phyloP scores from a whole-genome alignment of 169 alveolate species.

The Cryptosporidium felis region DNA sequence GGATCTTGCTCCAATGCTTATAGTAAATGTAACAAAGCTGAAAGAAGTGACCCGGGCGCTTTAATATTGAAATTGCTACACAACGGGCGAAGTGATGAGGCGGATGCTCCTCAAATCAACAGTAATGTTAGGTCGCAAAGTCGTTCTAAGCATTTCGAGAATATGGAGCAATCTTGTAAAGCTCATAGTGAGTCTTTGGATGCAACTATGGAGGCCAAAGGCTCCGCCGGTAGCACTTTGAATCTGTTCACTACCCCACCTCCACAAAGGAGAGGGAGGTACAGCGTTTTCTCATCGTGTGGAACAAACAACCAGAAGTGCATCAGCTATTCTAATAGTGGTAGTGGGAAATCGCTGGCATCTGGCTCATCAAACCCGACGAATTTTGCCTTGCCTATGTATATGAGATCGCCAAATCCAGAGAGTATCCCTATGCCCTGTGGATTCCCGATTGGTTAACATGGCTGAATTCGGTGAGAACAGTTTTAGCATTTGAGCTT shows the following conservation, averaged over 20 bases:
- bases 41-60: conserved; percentile 48
- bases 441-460: conserved; percentile 51
- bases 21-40: background rate
- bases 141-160: conserved; percentile 53
- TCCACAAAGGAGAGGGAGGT: conserved; percentile 28
- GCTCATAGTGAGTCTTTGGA: background rate
- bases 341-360: conserved; percentile 8
- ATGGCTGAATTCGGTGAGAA: background rate
- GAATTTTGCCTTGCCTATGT: conserved; percentile 68
- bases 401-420: conserved; percentile 72
- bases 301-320: conserved; percentile 43
- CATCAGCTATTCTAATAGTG: conserved; percentile 4
- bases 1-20: background rate
- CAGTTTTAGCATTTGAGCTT: background rate
- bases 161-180: background rate
- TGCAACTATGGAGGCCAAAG: background rate
- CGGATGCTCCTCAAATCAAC: background rate
- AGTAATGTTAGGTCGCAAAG: conserved; percentile 59
- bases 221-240: background rate
- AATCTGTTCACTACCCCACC: conserved; percentile 61
- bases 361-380: conserved; percentile 59
- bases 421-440: conserved; percentile 70
- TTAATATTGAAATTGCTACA: conserved; percentile 36
- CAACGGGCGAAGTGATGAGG: conserved; percentile 13
- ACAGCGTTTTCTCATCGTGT: conserved; percentile 28